phyloP scores from a whole-genome alignment of 441 rosid species.

The Brassica balearica region DNA sequence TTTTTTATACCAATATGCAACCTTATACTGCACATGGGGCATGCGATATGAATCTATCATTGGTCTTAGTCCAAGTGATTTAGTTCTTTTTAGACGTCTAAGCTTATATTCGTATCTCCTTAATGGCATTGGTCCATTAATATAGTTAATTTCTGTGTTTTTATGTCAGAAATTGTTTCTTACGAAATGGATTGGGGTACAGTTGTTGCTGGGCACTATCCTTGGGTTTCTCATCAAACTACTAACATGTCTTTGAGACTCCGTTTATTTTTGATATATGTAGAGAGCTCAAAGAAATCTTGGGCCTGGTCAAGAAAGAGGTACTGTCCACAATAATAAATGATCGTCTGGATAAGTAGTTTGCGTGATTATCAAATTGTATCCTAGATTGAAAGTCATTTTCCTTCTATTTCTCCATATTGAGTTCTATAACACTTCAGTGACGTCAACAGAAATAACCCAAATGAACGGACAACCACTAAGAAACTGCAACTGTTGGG shows the following conservation, averaged over 20 bases:
- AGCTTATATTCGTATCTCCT: background rate
- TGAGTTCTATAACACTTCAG: no score
- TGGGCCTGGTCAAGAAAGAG: background rate
- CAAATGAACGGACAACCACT: no score
- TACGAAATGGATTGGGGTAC: background rate
- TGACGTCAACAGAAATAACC: no score
- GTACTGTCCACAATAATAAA: no score
- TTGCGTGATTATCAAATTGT: no score
- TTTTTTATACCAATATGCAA: background rate
- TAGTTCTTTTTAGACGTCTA: background rate
- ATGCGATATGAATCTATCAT: background rate
- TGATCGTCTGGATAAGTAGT: no score
- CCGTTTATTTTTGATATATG: background rate
- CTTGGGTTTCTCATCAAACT: background rate
- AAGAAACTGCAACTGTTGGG: background rate
- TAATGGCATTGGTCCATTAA: background rate
- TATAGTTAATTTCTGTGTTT: background rate
- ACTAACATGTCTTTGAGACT: background rate
- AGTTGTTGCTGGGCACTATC: background rate
- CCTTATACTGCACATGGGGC: background rate
- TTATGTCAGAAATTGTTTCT: background rate
- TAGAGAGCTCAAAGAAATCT: background rate
- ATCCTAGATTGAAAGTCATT: no score
- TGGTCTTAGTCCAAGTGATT: background rate
- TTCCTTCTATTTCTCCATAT: no score